Conservation (phyloP, 2,329 filamentous ascomycete species). For the Claviceps africana region DNA sequence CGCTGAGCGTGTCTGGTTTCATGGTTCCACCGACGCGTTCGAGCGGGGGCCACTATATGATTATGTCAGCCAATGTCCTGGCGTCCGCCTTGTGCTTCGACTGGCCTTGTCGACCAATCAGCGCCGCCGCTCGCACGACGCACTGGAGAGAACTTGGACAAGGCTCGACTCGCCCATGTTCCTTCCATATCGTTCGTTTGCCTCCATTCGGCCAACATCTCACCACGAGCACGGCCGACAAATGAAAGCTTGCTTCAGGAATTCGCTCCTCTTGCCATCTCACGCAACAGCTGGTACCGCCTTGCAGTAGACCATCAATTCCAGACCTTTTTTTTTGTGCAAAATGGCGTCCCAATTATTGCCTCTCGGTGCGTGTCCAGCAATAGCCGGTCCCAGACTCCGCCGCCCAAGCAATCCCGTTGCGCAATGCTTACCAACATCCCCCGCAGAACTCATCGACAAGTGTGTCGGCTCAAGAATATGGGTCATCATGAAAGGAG, state of each 20-base stretch:
- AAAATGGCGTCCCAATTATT: slow-evolving; percentile 65
- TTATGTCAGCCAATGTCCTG: neutral
- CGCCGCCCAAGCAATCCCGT: neutral
- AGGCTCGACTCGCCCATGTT: neutral
- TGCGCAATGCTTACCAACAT: neutral
- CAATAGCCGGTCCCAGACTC: neutral
- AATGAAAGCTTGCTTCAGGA: neutral
- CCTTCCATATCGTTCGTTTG: neutral
- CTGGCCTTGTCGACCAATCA: neutral
- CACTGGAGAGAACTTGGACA: too few relatives aligned
- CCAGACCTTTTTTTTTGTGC: slow-evolving; percentile 12
- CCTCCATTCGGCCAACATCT: neutral
- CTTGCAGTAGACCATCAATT: neutral
- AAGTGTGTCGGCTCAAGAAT: slow-evolving; percentile 96
- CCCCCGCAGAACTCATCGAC: slow-evolving; percentile 77
- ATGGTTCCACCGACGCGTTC: neutral
- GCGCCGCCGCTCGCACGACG: neutral
- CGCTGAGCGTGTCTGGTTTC: too few relatives aligned
- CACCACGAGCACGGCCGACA: neutral
- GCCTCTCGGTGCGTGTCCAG: slow-evolving; percentile 43
- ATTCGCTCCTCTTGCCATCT: neutral
- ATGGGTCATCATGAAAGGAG: slow-evolving; percentile 98
- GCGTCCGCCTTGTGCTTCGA: too few relatives aligned
- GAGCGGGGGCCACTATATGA: neutral
- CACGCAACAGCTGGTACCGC: neutral